Evolutionary conservation across 163 green algal genomes (phyloP).

Genomic region (Volvox carteri): DNA sequence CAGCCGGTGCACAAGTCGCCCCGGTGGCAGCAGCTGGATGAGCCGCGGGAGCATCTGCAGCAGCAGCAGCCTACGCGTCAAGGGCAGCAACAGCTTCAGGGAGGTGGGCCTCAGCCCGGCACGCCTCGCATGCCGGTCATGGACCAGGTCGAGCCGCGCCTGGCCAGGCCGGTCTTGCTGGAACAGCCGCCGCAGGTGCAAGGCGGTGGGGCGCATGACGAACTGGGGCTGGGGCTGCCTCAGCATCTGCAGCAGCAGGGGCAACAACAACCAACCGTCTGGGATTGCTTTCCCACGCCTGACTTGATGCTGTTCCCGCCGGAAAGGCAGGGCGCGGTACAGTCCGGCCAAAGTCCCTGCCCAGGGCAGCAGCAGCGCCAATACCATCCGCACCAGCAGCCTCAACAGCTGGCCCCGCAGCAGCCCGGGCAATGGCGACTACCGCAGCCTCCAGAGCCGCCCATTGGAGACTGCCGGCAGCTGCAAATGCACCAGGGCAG

Average conservation of each 20-base stretch:
- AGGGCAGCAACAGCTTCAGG: neutral
- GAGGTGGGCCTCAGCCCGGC: neutral
- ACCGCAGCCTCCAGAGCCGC: too few species aligned
- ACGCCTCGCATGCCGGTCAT: neutral
- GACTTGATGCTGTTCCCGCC: neutral
- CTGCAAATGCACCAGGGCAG: neutral
- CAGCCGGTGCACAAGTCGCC: too few species aligned
- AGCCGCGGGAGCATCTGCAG: neutral
- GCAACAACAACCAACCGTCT: neutral
- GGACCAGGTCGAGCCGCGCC: neutral
- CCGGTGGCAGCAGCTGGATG: neutral
- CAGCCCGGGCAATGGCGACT: too few species aligned
- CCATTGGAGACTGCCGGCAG: neutral
- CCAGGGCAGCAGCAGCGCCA: neutral
- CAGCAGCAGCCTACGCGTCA: neutral
- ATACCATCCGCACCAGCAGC: too few species aligned
- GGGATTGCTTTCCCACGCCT: neutral
- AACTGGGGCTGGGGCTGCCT: too few species aligned
- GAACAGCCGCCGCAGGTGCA: too few species aligned
- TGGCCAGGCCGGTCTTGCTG: neutral
- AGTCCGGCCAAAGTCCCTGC: neutral
- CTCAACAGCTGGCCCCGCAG: neutral
- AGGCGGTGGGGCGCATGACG: too few species aligned
- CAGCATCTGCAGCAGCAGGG: slow-evolving; percentile 6
- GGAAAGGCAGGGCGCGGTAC: neutral